Evolutionary conservation across 495 filamentous ascomycete genomes (phyloP), one percentile per base, ranked within the genome.

Genomic region (Penicillium pulvis): DNA sequence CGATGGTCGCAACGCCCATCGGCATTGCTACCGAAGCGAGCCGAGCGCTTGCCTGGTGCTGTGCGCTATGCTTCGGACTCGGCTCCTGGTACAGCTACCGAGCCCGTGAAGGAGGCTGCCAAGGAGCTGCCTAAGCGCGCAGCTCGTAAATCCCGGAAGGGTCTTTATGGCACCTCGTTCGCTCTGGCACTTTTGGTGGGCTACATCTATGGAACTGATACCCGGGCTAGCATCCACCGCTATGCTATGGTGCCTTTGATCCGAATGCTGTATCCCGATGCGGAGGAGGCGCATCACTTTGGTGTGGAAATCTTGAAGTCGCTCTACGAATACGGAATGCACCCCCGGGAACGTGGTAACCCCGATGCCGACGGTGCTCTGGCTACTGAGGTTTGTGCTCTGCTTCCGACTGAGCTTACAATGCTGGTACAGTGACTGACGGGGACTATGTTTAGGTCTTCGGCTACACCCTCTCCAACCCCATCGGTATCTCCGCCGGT

Each of bases 401-500:
- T 39, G 17, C 52, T 24, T 45, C 24, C 20, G 28, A 28, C 28
- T 17, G 3, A 35, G 20, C 35, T 39, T 36, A 23, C 20, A n/a
- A 20, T 31, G 30, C 35, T 33, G 44, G 24, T 49, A 28, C 12
- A 17, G 19, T 36, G 6, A 41, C 61, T 66, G 39, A 66, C 33
- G 23, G 14, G 16, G 14, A 47, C 19, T 20, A 12, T 50, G 6
- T 17, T 20, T 58, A 84, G 71, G 84, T 98, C 19, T 98, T 96
- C 68, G 92, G 90, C 16, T 83, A 89, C 52, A 81, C 73, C 11
- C 79, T 98, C 30, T 76, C 81, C 55, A 96, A 96, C 70, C 94
- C 94, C 0, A 86, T 98, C 58, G 95, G 86, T 47, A 96, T 92
- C 48, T 95, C 92, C 7, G 95, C 90, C 9, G 94, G 94, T 35